A percentile compares a stretch with the other conserved stretches of the same genome.
Conservation (phyloP, 352 stramenopile genomes). For the Globisporangium nunn region DNA sequence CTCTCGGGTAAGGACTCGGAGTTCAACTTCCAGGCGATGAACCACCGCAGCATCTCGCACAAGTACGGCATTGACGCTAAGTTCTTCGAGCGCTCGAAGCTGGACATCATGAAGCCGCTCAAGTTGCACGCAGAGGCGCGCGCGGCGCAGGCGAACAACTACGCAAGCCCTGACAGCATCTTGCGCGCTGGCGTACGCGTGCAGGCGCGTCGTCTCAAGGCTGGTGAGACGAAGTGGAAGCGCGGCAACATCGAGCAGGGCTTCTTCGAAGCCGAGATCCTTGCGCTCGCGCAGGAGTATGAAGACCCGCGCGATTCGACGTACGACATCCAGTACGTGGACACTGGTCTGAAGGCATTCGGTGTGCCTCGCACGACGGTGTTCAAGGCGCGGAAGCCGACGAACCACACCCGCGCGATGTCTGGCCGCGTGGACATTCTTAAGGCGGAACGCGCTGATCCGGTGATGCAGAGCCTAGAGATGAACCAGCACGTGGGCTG, state of each 20-base stretch:
- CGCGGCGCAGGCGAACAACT: constrained; percentile 43
- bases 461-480: constrained; percentile 83
- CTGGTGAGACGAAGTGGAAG: constrained; percentile 83
- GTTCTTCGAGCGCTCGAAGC: constrained; percentile 87
- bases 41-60: constrained; percentile 92
- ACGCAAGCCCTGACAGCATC: constrained; percentile 23
- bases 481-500: constrained; percentile 82
- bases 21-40: constrained; percentile 95
- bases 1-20: constrained; percentile 90
- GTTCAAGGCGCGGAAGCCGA: constrained; percentile 66
- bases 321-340: constrained; percentile 85
- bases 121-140: constrained; percentile 68
- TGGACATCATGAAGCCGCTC: constrained; percentile 86
- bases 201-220: constrained; percentile 63
- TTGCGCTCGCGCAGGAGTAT: constrained; percentile 51
- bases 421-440: constrained; percentile 79
- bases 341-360: constrained; percentile 79
- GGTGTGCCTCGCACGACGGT: constrained; percentile 65
- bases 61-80: constrained; percentile 88
- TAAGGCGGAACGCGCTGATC: constrained; percentile 54
- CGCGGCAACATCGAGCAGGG: constrained; percentile 73
- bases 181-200: constrained; percentile 54
- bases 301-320: constrained; percentile 61
- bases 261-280: constrained; percentile 61
- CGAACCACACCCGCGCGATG: constrained; percentile 69